Base-by-base conservation (phyloP, 192 early-diverging fungal species). In the Coemansia sp. region DNA sequence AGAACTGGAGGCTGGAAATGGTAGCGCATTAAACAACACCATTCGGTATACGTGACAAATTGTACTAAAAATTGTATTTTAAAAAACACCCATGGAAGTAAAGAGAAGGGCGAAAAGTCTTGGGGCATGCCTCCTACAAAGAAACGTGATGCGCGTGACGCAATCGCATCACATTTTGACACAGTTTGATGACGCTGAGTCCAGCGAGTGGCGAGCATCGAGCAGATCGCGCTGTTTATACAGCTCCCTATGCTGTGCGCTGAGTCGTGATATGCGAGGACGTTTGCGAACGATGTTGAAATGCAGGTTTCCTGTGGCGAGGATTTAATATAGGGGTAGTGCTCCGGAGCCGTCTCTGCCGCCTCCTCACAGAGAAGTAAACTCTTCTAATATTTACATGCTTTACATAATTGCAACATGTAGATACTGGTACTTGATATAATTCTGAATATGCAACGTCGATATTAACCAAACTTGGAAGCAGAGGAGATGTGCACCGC, bases 1-100 rank as follows among this genome's bases (percentile, higher is more conserved):
- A 19, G 37, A 45, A 33, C 64, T 64, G 24, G 67, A 75, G 19
- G 73, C 77, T 27, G 81, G 81, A 62, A 83, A 75, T 3, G 81
- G 81, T 21, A 78, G 66, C 16, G 68, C 71, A 42, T 62, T 72
- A 31, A 77, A 72, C 14, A 36, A 59, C 24, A 59, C 39, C 63
- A 68, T 69, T 64, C 27, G 27, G 3, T 53, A 10, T 29, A 31
- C 31, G 50, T 31, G 27, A 13, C 8, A 50, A 50, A 50, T 3
- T 27, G 11, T 3, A 21, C 9, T 1, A 10, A 27, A 27, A 53
- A 53, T 45, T 37, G 34, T 59, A 48, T 27, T 33, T 21, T 8
- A 36, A 60, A 33, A 33, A 17, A n/a, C 5, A 61, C 6, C 16
- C 3, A n/a, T 14, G 37, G 10, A 61, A 64, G 24, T 29, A 50